Evolutionary conservation across 345 rosid species (phyloP).

Genomic region (Sonneratia alba): DNA sequence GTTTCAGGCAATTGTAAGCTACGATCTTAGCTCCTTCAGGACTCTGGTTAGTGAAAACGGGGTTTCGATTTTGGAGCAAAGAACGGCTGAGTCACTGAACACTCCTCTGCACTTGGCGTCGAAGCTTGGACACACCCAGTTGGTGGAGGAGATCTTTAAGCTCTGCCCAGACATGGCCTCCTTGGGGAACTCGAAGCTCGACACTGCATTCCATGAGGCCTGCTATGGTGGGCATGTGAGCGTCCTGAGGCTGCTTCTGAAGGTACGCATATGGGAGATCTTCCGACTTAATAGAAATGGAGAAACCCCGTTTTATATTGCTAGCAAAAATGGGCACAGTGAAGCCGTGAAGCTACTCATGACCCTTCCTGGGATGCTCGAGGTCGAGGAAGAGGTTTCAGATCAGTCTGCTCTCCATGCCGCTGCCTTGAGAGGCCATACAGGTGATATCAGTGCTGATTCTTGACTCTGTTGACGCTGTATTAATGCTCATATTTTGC

Average conservation of each 20-base stretch:
- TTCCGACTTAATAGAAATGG: neutral
- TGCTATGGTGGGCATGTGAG: slow-evolving; percentile 1
- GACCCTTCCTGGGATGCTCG: neutral
- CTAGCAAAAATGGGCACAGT: neutral
- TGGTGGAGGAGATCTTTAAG: slow-evolving; percentile 4
- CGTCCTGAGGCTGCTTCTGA: slow-evolving; percentile 2
- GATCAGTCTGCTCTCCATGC: neutral
- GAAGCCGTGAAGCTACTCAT: slow-evolving; percentile 1
- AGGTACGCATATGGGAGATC: neutral
- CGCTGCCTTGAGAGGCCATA: slow-evolving; percentile 5
- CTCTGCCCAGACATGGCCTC: neutral
- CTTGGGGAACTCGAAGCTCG: slow-evolving; percentile 1
- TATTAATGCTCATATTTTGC: neutral
- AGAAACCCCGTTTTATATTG: neutral
- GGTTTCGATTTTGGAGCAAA: neutral
- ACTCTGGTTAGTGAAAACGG: neutral
- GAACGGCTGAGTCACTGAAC: neutral
- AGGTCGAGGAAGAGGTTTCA: neutral
- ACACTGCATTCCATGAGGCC: slow-evolving; percentile 2
- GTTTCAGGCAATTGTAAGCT: neutral
- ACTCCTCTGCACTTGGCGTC: slow-evolving; percentile 1
- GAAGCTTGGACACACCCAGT: neutral
- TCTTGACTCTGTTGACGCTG: neutral
- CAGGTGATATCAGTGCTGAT: neutral
- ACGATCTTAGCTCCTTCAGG: neutral